Evolutionary conservation across 2,329 filamentous ascomycete species (phyloP), one percentile per base, ranked within the genome.

Genomic region (Fusarium pininemorale): DNA sequence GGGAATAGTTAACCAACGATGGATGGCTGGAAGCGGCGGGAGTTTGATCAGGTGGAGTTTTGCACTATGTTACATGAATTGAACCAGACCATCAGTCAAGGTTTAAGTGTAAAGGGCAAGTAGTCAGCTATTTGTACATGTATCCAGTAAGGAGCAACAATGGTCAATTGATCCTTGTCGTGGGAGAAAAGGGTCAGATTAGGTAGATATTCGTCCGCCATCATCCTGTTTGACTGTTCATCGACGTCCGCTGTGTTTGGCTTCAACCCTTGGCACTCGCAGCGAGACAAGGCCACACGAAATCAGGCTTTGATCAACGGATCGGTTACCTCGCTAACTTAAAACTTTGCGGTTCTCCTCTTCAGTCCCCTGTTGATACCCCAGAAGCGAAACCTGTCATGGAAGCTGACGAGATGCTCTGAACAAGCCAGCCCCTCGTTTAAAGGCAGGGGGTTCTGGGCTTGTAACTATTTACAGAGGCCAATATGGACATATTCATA

Each of bases 11-110:
- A 56, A 42, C 28, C 37, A 58, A 44, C 53, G 37, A 41, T 41
- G 37, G 37, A 45, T 45, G 32, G 32, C 32, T 35, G 47, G 57
- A 62, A 55, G 53, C 38, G 37, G 60, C 68, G 72, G 55, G 50
- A 66, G 70, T 74, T 48, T 64, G 53, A 50, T 61, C 53, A 50
- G 53, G 72, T 74, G 72, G 72, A 69, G 67, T 64, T 74, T 59
- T 63, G 26, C 45, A 61, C 61, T 35, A 62, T 56, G 57, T 38
- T 50, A 64, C 57, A 69, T 62, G 60, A 42, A 68, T 16, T 22
- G 44, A 42, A 45, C 38, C 35, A 44, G 24, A 39, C 44, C 41
- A 51, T 53, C 32, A 39, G 53, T 50, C 51, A 47, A 75, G 63
- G 59, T 61, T 50, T 32, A 30, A 39, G 39, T 48, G 18, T 30